Evolutionary conservation across 495 filamentous ascomycete species (phyloP), one percentile per base, ranked within the genome.

Genomic region (Melanomma pulvis-pyrius): DNA sequence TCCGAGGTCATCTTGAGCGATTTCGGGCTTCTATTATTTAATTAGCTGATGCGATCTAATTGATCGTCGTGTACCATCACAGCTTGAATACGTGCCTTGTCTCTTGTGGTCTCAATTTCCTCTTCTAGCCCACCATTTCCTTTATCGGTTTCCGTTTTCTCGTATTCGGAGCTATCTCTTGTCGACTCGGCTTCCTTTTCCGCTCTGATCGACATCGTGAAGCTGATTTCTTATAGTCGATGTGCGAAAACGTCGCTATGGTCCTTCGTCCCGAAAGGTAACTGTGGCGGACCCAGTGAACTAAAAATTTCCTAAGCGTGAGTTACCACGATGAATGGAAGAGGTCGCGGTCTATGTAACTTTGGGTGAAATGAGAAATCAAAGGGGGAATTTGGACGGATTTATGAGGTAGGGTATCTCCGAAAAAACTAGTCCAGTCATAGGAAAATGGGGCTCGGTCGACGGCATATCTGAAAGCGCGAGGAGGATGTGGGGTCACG

Each of bases 1-100:
- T 21, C 19, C 48, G 5, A 63, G 17, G 25, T 67, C 54, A 17
- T 71, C 39, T 28, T 67, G 44, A 19, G 48, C 2, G 2, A 24
- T 28, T 15, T 50, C 21, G 3, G 21, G 9, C 25, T 50, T 19
- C 25, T 50, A n/a, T 8, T 50, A 24, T 3, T n/a, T 25, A 15
- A 8, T 50, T 17, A 25, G 48, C 19, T 28, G 48, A n/a, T n/a
- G 9, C 8, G n/a, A 44, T 7, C 5, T 44, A n/a, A n/a, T n/a
- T n/a, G n/a, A n/a, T n/a, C n/a, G n/a, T 44, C 9, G n/a, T 44
- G 13, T 36, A 36, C 32, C 32, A 36, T n/a, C 9, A 15, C 39
- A 12, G 8, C 48, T 24, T 24, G 2, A 22, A 19, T 6, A 25
- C 48, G 22, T 19, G 25, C 48, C 3, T 25, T 26, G 9, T 50